Conservation (phyloP, 495 filamentous ascomycete species). For the Wilcoxina mikolae region DNA sequence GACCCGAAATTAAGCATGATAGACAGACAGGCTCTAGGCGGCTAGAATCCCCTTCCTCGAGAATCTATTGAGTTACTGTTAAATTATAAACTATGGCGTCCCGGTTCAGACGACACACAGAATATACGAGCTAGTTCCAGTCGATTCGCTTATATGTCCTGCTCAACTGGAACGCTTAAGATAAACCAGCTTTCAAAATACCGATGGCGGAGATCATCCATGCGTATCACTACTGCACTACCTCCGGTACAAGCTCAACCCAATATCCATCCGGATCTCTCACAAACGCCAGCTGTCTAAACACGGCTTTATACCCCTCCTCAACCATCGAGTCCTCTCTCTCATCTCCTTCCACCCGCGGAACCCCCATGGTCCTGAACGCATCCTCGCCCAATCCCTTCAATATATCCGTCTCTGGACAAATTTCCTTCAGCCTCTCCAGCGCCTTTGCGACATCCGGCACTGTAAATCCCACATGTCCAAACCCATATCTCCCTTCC, state of each 20-base stretch:
- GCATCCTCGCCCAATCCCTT: not conserved
- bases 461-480: conserved; percentile 3
- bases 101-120: too few relatives aligned
- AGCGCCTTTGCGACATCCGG: not conserved
- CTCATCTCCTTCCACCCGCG: not conserved
- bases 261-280: conserved; percentile 1
- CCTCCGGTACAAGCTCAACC: conserved; percentile 4
- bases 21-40: too few relatives aligned
- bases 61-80: too few relatives aligned
- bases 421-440: not conserved
- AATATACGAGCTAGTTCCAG: too few relatives aligned
- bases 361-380: not conserved
- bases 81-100: too few relatives aligned
- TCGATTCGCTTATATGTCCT: too few relatives aligned
- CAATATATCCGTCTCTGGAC: not conserved
- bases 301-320: not conserved
- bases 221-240: not conserved
- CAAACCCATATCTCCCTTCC: not conserved
- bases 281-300: not conserved
- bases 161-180: too few relatives aligned
- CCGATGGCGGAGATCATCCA: too few relatives aligned
- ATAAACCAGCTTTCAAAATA: too few relatives aligned
- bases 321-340: not conserved
- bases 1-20: too few relatives aligned
- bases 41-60: too few relatives aligned